Conservation (phyloP, 2,329 filamentous ascomycete genomes). For the Xylaria polymorpha region DNA sequence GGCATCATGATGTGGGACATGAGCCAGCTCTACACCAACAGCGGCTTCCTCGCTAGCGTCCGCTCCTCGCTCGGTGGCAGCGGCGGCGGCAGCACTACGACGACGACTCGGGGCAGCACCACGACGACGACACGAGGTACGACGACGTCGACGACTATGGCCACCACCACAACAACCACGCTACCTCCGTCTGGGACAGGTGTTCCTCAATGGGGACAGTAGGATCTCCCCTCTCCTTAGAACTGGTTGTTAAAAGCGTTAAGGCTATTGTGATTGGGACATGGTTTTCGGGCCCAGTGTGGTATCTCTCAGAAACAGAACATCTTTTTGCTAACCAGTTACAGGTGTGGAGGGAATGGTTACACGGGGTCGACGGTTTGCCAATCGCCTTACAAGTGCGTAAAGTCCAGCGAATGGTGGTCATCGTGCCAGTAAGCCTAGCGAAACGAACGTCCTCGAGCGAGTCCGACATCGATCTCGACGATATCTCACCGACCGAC, state of each 20-base stretch:
- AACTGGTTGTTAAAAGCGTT: conserved; percentile 7
- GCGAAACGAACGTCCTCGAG: conserved; percentile 10
- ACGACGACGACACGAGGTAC: conserved; percentile 32
- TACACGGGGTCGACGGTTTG: conserved; percentile 52
- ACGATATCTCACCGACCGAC: background rate
- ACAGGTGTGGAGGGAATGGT: conserved; percentile 50
- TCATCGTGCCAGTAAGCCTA: conserved; percentile 49
- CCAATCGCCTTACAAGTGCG: conserved; percentile 49
- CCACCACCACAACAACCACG: conserved; percentile 39
- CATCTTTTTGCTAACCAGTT: conserved; percentile 32
- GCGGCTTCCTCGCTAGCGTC: conserved; percentile 64
- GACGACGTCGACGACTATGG: conserved; percentile 38
- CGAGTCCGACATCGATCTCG: background rate
- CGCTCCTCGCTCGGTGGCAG: conserved; percentile 49
- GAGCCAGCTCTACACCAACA: conserved; percentile 69
- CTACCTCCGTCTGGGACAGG: conserved; percentile 17
- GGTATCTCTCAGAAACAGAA: background rate
- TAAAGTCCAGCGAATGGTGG: conserved; percentile 49
- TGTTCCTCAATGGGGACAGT: conserved; percentile 53
- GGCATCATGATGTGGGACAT: conserved; percentile 79
- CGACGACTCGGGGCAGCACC: conserved; percentile 11
- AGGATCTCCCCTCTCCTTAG: conserved; percentile 15
- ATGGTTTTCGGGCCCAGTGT: conserved; percentile 17
- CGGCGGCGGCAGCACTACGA: conserved; percentile 22
- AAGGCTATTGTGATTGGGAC: conserved; percentile 1